These are phyloP conservation scores for Ceratorhiza oryzae-sativae DNA, from an alignment of 1,284 basidiomycete species.

Conservation along the genomic window DNA sequence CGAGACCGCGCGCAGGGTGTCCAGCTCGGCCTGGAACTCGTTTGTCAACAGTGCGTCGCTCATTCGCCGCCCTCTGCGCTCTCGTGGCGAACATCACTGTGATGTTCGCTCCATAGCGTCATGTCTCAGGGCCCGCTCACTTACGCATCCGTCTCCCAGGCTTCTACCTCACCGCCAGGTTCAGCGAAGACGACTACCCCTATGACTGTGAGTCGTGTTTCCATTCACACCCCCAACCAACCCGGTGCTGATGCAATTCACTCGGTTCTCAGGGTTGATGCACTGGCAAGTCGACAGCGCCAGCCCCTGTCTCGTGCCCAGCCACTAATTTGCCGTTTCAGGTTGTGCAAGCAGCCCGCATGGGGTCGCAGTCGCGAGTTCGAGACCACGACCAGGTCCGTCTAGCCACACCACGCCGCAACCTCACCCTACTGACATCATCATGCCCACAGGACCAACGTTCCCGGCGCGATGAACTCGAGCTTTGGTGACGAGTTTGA, in stretches of 20 bases:
- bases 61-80: neutral
- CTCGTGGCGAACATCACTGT: conserved; percentile 11
- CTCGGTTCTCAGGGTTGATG: conserved; percentile 58
- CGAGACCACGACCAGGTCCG: conserved; percentile 64
- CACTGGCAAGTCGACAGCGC: conserved; percentile 70
- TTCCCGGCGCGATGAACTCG: conserved; percentile 42
- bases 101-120: neutral
- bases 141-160: neutral
- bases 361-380: conserved; percentile 68
- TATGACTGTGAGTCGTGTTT: conserved; percentile 51
- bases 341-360: conserved; percentile 47
- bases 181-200: conserved; percentile 40
- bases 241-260: conserved; percentile 36
- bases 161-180: conserved; percentile 41
- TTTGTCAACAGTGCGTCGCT: conserved; percentile 68
- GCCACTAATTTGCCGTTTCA: neutral
- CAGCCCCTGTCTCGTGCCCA: conserved; percentile 77
- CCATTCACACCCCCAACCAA: neutral
- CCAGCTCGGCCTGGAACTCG: conserved; percentile 82
- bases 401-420: conserved; percentile 5
- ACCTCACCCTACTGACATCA: neutral
- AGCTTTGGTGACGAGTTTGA: conserved; percentile 49
- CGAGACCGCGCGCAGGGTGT: conserved; percentile 69
- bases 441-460: conserved; percentile 9
- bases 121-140: neutral